Evolutionary conservation across 2,329 filamentous ascomycete species (phyloP), one percentile per base, ranked within the genome.

Genomic region (Xylariomycetidae sp.): DNA sequence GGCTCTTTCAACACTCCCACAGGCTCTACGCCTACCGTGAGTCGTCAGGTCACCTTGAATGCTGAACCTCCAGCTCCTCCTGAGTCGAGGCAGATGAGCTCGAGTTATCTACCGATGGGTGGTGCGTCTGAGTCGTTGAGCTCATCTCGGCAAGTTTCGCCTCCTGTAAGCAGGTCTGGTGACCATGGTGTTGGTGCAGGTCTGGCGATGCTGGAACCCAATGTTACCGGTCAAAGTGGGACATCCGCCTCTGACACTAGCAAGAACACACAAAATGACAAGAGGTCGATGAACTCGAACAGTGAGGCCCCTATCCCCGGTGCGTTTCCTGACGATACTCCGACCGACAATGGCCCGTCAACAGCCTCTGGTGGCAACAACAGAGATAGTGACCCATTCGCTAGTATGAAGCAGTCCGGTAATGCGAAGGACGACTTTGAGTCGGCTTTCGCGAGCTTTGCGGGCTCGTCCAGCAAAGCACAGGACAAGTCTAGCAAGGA

Each of bases 401-500:
- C 61, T 5, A 63, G 64, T 17, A 58, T 71, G 40, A 58, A 55
- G 40, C 70, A 75, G 35, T 64, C 74, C 37, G 67, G 67, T 34
- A 79, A 77, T 59, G 76, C 79, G 25, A 88, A 88, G 63, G 80
- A 85, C 31, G 87, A 92, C 49, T 92, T 94, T 47, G 87, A 94
- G 53, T 80, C 82, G 40, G 87, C 87, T 2, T 94, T 94, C 65
- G 85, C 84, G 27, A 82, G 80, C 36, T 90, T 92, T 49, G 69
- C 70, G 33, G 69, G 64, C 30, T 63, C 69, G 30, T 71, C 70
- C 40, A 50, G 42, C 48, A 75, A 74, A 49, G 60, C 56, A 31
- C 69, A 67, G 40, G 66, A 65, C 33, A 69, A 66, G 38, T 43
- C 58, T 5, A 41, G 53, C 6, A 59, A 61, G 13, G 66, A 67